Evolutionary conservation across 805 yeast genomes (phyloP).

Genomic region (Komagataella populi): DNA sequence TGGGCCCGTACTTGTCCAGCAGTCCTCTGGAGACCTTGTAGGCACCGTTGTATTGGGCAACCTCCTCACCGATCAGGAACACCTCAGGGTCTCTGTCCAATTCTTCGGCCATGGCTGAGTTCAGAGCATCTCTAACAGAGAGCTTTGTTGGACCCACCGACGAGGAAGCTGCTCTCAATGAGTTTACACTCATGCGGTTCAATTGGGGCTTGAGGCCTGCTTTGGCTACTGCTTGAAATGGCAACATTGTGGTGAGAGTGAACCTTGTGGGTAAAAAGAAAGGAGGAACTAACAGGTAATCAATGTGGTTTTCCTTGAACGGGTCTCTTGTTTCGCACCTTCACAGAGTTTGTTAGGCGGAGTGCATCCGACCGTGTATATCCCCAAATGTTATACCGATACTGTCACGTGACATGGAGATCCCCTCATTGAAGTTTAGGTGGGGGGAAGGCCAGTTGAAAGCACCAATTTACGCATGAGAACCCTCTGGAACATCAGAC

Average conservation of each 20-base stretch:
- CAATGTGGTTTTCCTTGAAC: not conserved
- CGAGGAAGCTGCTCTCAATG: constrained; percentile 29
- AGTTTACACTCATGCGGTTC: constrained; percentile 4
- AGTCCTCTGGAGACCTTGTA: constrained; percentile 94
- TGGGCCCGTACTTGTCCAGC: constrained; percentile 88
- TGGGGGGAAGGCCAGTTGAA: not conserved
- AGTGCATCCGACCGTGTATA: not conserved
- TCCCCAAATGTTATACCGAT: not conserved
- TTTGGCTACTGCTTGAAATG: not conserved
- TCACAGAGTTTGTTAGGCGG: not conserved
- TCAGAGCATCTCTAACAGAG: constrained; percentile 95
- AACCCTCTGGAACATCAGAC: not conserved
- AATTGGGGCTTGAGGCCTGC: not conserved
- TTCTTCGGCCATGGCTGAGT: constrained; percentile 93
- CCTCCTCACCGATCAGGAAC: constrained; percentile 97
- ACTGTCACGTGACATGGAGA: not conserved
- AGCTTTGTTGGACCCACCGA: constrained; percentile 42
- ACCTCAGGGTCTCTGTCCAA: constrained; percentile 91
- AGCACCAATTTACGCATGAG: not conserved
- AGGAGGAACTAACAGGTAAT: not conserved
- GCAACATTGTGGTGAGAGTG: not conserved
- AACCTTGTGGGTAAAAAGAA: not conserved
- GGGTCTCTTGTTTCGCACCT: not conserved
- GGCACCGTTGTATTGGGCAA: constrained; percentile 98
- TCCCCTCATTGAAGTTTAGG: not conserved